These are phyloP conservation scores for Paspalum vaginatum DNA, from an alignment of 176 grass and related monocot species.

Conservation along the genomic window DNA sequence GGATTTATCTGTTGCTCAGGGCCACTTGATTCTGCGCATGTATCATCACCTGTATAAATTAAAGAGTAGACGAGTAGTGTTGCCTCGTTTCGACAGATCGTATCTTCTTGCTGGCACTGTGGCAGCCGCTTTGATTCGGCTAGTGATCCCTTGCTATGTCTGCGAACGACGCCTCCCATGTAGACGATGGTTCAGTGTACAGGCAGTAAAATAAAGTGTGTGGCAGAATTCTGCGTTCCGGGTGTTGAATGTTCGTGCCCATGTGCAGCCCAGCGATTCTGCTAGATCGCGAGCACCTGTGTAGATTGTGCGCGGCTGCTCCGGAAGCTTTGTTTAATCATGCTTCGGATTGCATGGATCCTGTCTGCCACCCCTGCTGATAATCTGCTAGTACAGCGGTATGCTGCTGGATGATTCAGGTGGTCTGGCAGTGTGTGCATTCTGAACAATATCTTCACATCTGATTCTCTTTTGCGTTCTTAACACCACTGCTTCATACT, in stretches of 20 bases:
- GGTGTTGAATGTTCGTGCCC: slow-evolving; percentile 3
- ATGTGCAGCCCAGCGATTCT: slow-evolving; percentile 21
- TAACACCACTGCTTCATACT: not conserved
- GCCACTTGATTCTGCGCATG: not conserved
- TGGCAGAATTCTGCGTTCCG: not conserved
- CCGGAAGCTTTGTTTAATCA: not conserved
- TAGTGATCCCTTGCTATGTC: not conserved
- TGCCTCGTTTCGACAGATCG: not conserved
- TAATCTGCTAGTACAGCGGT: not conserved
- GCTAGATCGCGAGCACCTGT: slow-evolving; percentile 21
- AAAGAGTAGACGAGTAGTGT: no score
- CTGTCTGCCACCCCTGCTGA: not conserved
- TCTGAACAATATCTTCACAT: not conserved
- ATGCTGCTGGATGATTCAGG: slow-evolving; percentile 14
- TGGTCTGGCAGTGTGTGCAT: not conserved
- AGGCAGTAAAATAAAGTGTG: not conserved
- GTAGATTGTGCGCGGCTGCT: slow-evolving; percentile 29
- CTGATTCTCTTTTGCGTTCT: not conserved
- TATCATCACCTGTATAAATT: no score
- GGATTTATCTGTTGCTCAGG: not conserved
- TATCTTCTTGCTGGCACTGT: not conserved
- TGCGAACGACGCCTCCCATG: not conserved
- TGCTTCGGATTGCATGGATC: slow-evolving; percentile 33
- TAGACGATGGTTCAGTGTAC: not conserved
- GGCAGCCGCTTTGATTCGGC: slow-evolving; percentile 10